Conservation (phyloP, 2,329 filamentous ascomycete genomes). For the Albifimbria verrucaria region DNA sequence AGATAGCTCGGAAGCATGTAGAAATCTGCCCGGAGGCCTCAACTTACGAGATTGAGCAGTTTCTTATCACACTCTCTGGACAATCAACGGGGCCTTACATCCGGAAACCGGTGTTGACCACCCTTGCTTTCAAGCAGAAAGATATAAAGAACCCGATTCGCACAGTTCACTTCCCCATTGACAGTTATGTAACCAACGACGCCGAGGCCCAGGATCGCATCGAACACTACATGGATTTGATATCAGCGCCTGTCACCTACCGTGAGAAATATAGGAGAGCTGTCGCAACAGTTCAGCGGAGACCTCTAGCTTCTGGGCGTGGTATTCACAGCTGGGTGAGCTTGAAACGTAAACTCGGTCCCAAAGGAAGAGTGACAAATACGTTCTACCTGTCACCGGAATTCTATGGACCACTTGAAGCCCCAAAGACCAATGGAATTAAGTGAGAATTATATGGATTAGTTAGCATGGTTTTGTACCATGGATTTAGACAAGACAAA, state of each 20-base stretch:
- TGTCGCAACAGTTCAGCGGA: background rate
- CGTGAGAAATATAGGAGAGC: slow-evolving; percentile 1
- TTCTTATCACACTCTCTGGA: background rate
- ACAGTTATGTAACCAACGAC: background rate
- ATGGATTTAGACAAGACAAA: too few relatives aligned
- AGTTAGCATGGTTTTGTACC: too few relatives aligned
- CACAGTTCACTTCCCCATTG: background rate
- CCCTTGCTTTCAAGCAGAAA: background rate
- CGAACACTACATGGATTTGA: background rate
- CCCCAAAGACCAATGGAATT: too few relatives aligned
- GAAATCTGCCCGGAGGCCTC: background rate
- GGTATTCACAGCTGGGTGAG: slow-evolving; percentile 2
- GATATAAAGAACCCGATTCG: background rate
- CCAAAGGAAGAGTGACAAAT: background rate
- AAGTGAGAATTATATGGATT: too few relatives aligned
- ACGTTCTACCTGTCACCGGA: background rate
- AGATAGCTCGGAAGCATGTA: background rate
- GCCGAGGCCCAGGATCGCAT: background rate
- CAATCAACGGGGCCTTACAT: background rate
- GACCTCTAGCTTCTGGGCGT: background rate
- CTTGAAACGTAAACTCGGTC: background rate
- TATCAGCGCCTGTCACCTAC: background rate
- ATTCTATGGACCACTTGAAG: background rate
- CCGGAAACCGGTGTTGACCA: background rate
- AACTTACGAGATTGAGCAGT: background rate